A percentile compares a stretch with the other conserved stretches of the same genome.
Conservation (phyloP, 176 grass and related monocot species). For the Rhynchospora pubera region DNA sequence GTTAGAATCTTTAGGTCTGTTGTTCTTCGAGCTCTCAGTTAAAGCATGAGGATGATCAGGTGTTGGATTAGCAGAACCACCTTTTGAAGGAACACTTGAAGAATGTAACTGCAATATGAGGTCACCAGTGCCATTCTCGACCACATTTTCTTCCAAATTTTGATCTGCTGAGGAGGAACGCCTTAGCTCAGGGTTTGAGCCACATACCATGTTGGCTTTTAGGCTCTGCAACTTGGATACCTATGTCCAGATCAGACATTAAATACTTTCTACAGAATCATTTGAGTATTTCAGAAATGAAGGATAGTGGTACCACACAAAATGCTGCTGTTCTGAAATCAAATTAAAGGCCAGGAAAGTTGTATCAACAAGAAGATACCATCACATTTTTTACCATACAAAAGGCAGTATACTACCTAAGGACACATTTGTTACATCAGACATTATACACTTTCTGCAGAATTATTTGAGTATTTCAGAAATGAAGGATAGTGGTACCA, state of each 20-base stretch:
- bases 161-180: constrained; percentile 78
- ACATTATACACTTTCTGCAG: background rate
- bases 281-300: background rate
- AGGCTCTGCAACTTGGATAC: constrained; percentile 84
- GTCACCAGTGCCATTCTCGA: constrained; percentile 50
- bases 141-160: constrained; percentile 56
- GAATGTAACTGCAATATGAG: constrained; percentile 48
- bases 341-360: background rate
- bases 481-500: background rate
- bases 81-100: constrained; percentile 54
- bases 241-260: constrained; percentile 35
- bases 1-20: constrained; percentile 65
- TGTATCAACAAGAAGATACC: background rate
- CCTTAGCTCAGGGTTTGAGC: constrained; percentile 71
- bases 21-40: constrained; percentile 44
- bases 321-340: background rate
- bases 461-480: background rate
- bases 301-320: background rate
- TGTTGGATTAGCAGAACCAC: constrained; percentile 40
- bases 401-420: no score
- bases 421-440: background rate
- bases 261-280: background rate
- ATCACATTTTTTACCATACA: no score
- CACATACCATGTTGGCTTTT: constrained; percentile 96
- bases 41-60: constrained; percentile 40